These are phyloP conservation scores for Steccherinum ochraceum DNA, from an alignment of 768 basidiomycete species.

Conservation along the genomic window DNA sequence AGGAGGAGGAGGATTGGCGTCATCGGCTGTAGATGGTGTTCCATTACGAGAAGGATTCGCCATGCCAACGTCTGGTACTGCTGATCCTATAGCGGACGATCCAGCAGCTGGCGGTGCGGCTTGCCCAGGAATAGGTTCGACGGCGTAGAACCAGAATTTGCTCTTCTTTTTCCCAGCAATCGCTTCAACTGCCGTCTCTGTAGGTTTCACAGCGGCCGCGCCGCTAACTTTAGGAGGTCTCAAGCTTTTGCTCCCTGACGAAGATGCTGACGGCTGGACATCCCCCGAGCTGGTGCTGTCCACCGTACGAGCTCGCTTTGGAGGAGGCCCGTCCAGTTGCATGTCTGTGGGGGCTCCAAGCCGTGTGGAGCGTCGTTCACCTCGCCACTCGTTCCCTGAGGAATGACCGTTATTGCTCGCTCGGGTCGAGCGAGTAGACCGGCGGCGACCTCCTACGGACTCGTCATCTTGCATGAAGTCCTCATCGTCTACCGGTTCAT, in stretches of 20 bases:
- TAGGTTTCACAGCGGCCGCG: conserved; percentile 63
- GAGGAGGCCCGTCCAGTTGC: conserved; percentile 43
- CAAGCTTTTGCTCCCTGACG: conserved; percentile 30
- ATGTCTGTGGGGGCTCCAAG: conserved; percentile 51
- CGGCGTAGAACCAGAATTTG: conserved; percentile 86
- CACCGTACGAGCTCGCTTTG: conserved; percentile 73
- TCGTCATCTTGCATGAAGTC: conserved; percentile 27
- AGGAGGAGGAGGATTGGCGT: conserved; percentile 5
- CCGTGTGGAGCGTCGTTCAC: conserved; percentile 67
- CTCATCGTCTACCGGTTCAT: conserved; percentile 50
- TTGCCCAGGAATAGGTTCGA: conserved; percentile 48
- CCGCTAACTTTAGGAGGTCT: conserved; percentile 40
- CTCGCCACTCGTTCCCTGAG: conserved; percentile 45
- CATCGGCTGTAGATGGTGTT: neutral
- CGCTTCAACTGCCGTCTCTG: conserved; percentile 68
- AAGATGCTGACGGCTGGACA: conserved; percentile 12
- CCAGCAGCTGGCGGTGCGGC: neutral
- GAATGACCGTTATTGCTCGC: conserved; percentile 45
- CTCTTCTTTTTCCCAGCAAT: conserved; percentile 79
- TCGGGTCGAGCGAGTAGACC: conserved; percentile 27
- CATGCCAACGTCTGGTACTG: neutral
- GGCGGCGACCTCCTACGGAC: conserved; percentile 7
- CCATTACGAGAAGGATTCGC: conserved; percentile 3
- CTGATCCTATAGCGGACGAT: neutral
- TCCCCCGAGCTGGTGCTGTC: conserved; percentile 44